A percentile compares a stretch with the other conserved stretches of the same genome.
phyloP scores from a whole-genome alignment of 306 rosid species.

The Arachis hypogaea region DNA sequence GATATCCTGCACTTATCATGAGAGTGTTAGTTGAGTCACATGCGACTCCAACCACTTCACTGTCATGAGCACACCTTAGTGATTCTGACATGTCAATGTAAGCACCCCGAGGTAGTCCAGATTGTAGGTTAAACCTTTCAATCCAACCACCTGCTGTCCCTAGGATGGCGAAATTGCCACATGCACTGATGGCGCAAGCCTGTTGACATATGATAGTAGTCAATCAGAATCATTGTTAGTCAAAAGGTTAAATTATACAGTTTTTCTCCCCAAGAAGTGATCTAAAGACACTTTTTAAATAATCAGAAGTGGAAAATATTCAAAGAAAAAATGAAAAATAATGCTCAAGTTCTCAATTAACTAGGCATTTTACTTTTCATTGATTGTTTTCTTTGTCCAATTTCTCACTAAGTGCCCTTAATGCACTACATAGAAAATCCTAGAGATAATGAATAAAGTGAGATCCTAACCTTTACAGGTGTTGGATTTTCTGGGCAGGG shows the following conservation, averaged over 20 bases:
- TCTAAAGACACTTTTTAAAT: not conserved
- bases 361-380: not conserved
- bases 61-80: conserved; percentile 71
- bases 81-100: conserved; percentile 65
- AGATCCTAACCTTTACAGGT: conserved; percentile 79
- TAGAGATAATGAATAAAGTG: conserved; percentile 18
- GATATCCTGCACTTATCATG: conserved; percentile 90
- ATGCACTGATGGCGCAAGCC: conserved; percentile 92
- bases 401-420: not conserved
- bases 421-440: not conserved
- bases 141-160: conserved; percentile 99
- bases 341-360: not conserved
- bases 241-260: conserved; percentile 21
- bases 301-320: not conserved
- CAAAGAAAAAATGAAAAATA: not conserved
- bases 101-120: conserved; percentile 85
- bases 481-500: conserved; percentile 83
- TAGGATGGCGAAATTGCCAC: conserved; percentile 90
- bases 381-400: not conserved
- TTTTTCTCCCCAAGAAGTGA: not conserved
- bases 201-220: conserved; percentile 48
- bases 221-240: conserved; percentile 28
- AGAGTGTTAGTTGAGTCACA: conserved; percentile 93
- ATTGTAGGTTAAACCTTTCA: conserved; percentile 93
- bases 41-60: conserved; percentile 93